Percentiles rank a stretch among this genome's conserved stretches.
Conservation (phyloP, 805 yeast species). For the Suhomyces pyralidae region DNA sequence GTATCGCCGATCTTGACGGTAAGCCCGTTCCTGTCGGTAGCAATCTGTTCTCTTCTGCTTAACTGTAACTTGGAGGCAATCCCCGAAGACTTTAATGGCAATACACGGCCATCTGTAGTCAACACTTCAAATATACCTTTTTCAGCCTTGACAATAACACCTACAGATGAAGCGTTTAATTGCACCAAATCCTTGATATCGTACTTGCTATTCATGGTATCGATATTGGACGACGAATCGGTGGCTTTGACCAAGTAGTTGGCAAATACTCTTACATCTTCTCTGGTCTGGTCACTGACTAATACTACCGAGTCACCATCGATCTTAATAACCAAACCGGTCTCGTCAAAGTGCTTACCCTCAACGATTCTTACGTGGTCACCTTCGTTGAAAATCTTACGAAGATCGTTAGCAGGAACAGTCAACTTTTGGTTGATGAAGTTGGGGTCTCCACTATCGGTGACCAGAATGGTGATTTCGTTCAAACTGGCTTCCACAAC, state of each 20-base stretch:
- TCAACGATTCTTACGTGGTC: constrained; percentile 91
- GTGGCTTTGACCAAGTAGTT: constrained; percentile 87
- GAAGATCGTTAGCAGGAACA: constrained; percentile 74
- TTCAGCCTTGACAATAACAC: constrained; percentile 86
- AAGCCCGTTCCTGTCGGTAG: constrained; percentile 82
- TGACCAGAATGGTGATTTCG: constrained; percentile 50
- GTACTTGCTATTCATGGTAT: constrained; percentile 72
- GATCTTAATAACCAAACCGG: constrained; percentile 87
- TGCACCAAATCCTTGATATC: constrained; percentile 89
- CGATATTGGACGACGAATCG: constrained; percentile 60
- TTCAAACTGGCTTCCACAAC: constrained; percentile 63
- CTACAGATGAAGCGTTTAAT: constrained; percentile 79
- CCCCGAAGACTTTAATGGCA: constrained; percentile 73
- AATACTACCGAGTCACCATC: constrained; percentile 84
- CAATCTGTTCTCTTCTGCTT: constrained; percentile 66
- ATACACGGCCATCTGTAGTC: constrained; percentile 74
- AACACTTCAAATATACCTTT: constrained; percentile 79
- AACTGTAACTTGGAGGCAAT: constrained; percentile 73
- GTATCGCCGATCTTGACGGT: constrained; percentile 89
- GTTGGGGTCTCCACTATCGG: constrained; percentile 55
- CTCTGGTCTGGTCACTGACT: constrained; percentile 82
- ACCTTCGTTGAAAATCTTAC: constrained; percentile 86
- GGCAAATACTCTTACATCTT: constrained; percentile 89
- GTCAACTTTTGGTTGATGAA: constrained; percentile 62
- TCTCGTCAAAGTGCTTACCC: constrained; percentile 90